phyloP scores from a whole-genome alignment of 2,329 filamentous ascomycete genomes.

The Atkinsonella texensis region DNA sequence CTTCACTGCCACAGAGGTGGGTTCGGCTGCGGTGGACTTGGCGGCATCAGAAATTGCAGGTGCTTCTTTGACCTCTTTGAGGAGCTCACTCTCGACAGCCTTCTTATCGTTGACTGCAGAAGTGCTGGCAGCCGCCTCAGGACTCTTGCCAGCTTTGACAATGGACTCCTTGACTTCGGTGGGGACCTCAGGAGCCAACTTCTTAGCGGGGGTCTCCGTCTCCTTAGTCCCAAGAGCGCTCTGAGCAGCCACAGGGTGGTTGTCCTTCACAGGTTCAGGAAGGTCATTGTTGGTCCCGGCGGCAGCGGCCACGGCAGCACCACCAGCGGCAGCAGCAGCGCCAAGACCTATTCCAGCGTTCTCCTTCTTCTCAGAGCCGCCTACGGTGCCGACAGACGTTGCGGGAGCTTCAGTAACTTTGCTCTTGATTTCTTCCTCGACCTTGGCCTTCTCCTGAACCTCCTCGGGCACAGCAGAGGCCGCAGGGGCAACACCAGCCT shows the following conservation, averaged over 20 bases:
- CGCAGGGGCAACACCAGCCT: slow-evolving; percentile 52
- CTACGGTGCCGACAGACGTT: slow-evolving; percentile 44
- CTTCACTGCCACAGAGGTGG: slow-evolving; percentile 9
- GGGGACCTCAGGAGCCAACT: slow-evolving; percentile 40
- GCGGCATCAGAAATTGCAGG: slow-evolving; percentile 20
- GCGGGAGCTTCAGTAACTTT: slow-evolving; percentile 50
- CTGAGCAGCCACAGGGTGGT: slow-evolving; percentile 37
- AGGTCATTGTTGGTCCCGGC: slow-evolving; percentile 34
- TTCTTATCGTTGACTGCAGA: slow-evolving; percentile 65
- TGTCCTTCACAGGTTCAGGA: slow-evolving; percentile 40
- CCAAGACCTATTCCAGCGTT: slow-evolving; percentile 19
- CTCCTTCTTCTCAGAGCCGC: slow-evolving; percentile 40
- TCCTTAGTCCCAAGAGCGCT: slow-evolving; percentile 31
- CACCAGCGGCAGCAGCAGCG: slow-evolving; percentile 24
- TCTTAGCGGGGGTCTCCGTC: slow-evolving; percentile 30
- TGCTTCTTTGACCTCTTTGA: slow-evolving; percentile 45
- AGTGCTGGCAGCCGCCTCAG: slow-evolving; percentile 60
- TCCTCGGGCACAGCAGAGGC: slow-evolving; percentile 53
- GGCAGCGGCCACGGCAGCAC: slow-evolving; percentile 24
- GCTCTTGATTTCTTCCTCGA: slow-evolving; percentile 58
- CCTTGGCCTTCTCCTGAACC: slow-evolving; percentile 56
- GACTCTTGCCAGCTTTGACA: slow-evolving; percentile 42
- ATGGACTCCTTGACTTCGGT: slow-evolving; percentile 46
- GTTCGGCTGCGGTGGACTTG: slow-evolving; percentile 10
- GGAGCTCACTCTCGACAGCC: slow-evolving; percentile 59